A percentile compares a stretch with the other conserved stretches of the same genome.
phyloP scores from a whole-genome alignment of 1,284 basidiomycete genomes.

The Tylopilus orsonianus region DNA sequence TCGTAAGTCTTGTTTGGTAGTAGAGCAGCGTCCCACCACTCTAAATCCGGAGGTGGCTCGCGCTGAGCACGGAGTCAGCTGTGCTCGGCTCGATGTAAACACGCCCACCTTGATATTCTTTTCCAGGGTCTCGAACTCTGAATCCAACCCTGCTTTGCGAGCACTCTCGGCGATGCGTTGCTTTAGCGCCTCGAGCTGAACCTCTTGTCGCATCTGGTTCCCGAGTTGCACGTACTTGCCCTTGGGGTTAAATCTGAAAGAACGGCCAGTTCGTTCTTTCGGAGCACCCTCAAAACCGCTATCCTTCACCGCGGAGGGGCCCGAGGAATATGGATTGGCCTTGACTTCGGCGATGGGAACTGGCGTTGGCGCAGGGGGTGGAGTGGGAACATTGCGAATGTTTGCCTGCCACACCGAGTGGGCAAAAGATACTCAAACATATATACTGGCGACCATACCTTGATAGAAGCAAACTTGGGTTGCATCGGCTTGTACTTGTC shows the following conservation, averaged over 20 bases:
- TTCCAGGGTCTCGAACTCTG: conserved; percentile 88
- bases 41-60: conserved; percentile 82
- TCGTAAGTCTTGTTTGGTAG: conserved; percentile 80
- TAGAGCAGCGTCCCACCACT: conserved; percentile 98
- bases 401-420: conserved; percentile 55
- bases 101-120: conserved; percentile 75
- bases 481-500: conserved; percentile 95
- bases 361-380: conserved; percentile 55
- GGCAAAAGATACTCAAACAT: not conserved
- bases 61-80: conserved; percentile 46
- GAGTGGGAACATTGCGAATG: conserved; percentile 65
- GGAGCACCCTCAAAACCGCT: conserved; percentile 65
- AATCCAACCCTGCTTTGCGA: conserved; percentile 89
- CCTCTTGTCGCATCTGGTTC: conserved; percentile 82
- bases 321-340: conserved; percentile 74
- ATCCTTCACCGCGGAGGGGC: conserved; percentile 50
- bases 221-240: conserved; percentile 88
- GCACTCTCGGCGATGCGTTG: conserved; percentile 91
- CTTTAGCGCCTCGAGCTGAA: conserved; percentile 88
- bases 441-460: conserved; percentile 40
- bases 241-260: conserved; percentile 84
- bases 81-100: not conserved
- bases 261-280: conserved; percentile 66
- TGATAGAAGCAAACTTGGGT: conserved; percentile 94
- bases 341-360: conserved; percentile 43